phyloP scores from a whole-genome alignment of 1,284 basidiomycete genomes.

The Ustilago shanxiensis region DNA sequence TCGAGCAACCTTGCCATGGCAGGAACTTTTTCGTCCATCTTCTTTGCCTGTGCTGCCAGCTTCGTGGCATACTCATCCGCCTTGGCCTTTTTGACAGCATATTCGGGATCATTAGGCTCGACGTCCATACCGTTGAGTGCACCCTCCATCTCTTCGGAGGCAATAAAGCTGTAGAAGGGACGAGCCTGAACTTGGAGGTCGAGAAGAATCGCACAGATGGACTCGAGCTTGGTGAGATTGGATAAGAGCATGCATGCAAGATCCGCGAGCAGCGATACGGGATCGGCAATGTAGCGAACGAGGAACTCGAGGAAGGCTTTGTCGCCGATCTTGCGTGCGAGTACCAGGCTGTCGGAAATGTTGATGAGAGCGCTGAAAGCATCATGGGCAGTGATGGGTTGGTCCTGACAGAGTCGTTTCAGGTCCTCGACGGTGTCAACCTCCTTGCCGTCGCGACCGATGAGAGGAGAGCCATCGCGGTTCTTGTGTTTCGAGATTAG shows the following conservation, averaged over 20 bases:
- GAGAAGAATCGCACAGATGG: constrained; percentile 79
- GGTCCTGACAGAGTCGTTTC: constrained; percentile 86
- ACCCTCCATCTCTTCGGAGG: constrained; percentile 56
- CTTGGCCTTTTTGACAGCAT: constrained; percentile 55
- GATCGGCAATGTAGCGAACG: constrained; percentile 90
- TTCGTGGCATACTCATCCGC: constrained; percentile 53
- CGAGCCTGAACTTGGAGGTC: constrained; percentile 73
- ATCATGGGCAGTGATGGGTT: constrained; percentile 86
- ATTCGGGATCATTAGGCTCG: constrained; percentile 62
- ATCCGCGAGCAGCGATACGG: constrained; percentile 88
- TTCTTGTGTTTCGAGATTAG: constrained; percentile 61
- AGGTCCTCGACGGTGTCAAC: constrained; percentile 75
- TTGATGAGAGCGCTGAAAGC: constrained; percentile 95
- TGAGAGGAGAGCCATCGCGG: constrained; percentile 51
- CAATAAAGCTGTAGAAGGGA: constrained; percentile 65
- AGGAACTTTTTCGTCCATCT: constrained; percentile 59
- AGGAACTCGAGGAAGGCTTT: constrained; percentile 83
- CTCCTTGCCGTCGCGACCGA: constrained; percentile 58
- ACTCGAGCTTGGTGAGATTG: constrained; percentile 86
- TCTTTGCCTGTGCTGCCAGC: constrained; percentile 50
- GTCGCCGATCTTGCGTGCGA: constrained; percentile 79
- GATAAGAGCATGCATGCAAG: constrained; percentile 96
- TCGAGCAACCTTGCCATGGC: constrained; percentile 65
- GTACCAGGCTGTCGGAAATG: constrained; percentile 84
- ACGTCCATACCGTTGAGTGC: constrained; percentile 64